Conservation (phyloP, 73 alveolate species). For the Halteria grandinella region DNA sequence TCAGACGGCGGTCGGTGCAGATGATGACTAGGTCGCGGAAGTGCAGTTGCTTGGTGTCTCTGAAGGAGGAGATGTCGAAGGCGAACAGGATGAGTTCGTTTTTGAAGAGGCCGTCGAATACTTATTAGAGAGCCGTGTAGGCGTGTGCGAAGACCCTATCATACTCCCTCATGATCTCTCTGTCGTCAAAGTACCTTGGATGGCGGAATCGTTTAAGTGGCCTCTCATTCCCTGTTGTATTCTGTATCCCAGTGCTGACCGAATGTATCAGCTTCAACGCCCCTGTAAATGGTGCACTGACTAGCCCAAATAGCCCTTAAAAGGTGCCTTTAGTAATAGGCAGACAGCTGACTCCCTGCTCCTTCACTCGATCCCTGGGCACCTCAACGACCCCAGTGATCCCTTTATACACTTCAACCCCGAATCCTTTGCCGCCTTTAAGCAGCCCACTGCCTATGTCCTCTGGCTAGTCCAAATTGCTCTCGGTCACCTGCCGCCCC, state of each 20-base stretch:
- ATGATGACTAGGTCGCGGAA: too few relatives aligned
- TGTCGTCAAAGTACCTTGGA: conserved; percentile 33
- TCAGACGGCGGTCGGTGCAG: too few relatives aligned
- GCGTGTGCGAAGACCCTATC: conserved; percentile 9
- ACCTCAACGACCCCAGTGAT: conserved; percentile 71
- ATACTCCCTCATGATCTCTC: conserved; percentile 8
- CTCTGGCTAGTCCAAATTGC: conserved; percentile 32
- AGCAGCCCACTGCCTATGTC: neutral
- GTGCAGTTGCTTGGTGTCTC: too few relatives aligned
- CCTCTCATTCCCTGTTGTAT: neutral
- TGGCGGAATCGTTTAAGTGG: neutral
- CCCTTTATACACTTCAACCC: conserved; percentile 41
- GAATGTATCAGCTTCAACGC: conserved; percentile 66
- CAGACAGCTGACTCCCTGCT: conserved; percentile 52
- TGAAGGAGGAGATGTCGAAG: too few relatives aligned
- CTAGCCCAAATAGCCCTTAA: conserved; percentile 68
- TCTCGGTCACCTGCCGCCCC: conserved; percentile 16
- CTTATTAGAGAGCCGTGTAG: conserved; percentile 30
- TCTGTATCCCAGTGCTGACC: conserved; percentile 55
- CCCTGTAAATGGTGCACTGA: conserved; percentile 75
- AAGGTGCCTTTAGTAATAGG: conserved; percentile 46
- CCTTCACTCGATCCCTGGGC: conserved; percentile 65
- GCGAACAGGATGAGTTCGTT: too few relatives aligned
- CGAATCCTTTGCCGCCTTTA: conserved; percentile 25
- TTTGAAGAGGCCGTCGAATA: too few relatives aligned